A percentile compares a stretch with the other conserved stretches of the same genome.
Evolutionary conservation across 1,139 yeast genomes (phyloP).

Genomic region (Suhomyces chickasaworum): DNA sequence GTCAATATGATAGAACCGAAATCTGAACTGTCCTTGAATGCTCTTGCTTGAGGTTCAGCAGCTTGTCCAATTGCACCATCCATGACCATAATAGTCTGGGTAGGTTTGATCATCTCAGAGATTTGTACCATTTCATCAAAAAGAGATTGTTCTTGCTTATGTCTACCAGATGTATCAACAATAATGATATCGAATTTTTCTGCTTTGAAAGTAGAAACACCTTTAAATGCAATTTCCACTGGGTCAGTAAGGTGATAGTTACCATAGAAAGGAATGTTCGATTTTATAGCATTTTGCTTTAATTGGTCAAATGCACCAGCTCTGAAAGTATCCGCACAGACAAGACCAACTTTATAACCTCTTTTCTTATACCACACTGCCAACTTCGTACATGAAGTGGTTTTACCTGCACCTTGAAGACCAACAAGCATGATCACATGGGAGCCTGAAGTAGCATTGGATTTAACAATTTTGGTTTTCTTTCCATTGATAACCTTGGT

Average conservation of each 20-base stretch:
- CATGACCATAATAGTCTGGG: conserved; percentile 95
- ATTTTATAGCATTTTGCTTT: conserved; percentile 95
- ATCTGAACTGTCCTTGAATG: conserved; percentile 89
- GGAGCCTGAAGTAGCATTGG: conserved; percentile 30
- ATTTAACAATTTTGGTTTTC: conserved; percentile 27
- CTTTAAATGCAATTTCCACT: conserved; percentile 85
- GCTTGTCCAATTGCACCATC: conserved; percentile 99
- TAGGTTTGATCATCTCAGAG: conserved; percentile 80
- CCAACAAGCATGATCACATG: conserved; percentile 95
- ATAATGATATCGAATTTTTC: conserved; percentile 92
- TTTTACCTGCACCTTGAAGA: conserved; percentile 97
- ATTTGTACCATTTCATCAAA: conserved; percentile 96
- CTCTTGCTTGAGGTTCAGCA: conserved; percentile 91
- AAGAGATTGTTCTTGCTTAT: conserved; percentile 89
- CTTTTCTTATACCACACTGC: conserved; percentile 94
- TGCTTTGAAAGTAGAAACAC: conserved; percentile 87
- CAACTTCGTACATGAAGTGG: conserved; percentile 94
- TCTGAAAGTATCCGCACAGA: conserved; percentile 98
- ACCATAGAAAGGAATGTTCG: conserved; percentile 92
- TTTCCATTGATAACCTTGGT: conserved; percentile 33
- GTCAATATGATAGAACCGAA: conserved; percentile 95
- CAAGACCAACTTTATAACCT: conserved; percentile 93
- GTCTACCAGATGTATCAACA: conserved; percentile 98
- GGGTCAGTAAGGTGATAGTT: conserved; percentile 96
- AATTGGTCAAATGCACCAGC: conserved; percentile 99